Base-by-base conservation (phyloP, 2,329 filamentous ascomycete species). In the Juglanconis sp. region DNA sequence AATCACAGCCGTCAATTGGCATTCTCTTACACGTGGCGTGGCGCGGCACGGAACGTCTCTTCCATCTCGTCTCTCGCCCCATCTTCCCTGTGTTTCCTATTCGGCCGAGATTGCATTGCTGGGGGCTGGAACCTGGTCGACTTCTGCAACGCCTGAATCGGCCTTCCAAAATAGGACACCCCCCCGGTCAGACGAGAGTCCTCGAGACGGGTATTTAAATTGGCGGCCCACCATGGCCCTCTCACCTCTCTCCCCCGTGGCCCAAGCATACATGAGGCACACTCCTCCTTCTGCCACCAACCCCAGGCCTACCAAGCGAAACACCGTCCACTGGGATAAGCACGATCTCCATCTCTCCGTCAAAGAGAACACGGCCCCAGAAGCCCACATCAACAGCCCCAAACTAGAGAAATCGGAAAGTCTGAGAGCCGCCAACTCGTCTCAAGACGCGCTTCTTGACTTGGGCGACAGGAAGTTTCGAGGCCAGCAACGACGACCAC, bases 281-380 rank as follows among this genome's bases (percentile, higher is more conserved):
- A 59, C 60, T 3, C 57, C 60, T 31, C 55, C 60, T 6, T 56
- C 60, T 44, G 11, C 36, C 35, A 49, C 34, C 44, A 49, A 24
- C 44, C 1, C 47, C 35, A 60, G 44, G 17, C 17, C 36, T 15
- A 11, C 8, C 30, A 56, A 55, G 13, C 58, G 58, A 17, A 61
- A 55, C 50, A 61, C 57, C n/a, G 57, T 63, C 24, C 57, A 60
- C 30, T 63, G 58, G 61, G 58, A 61, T n/a, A 53, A 42, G 15
- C 40, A 44, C 24, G 24, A 49, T 6, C 44, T 53, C 11, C 30
- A 53, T 9, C 24, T 7, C 15, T 52, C 50, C 15, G 30, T 40
- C 53, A 60, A 62, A 15, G 49, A 56, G 42, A 60, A 60, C 60
- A 40, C 49, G n/a, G 48, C 17, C 44, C 57, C 57, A 6, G 60